phyloP scores from a whole-genome alignment of 495 filamentous ascomycete species.

The Melanomma pulvis-pyrius region DNA sequence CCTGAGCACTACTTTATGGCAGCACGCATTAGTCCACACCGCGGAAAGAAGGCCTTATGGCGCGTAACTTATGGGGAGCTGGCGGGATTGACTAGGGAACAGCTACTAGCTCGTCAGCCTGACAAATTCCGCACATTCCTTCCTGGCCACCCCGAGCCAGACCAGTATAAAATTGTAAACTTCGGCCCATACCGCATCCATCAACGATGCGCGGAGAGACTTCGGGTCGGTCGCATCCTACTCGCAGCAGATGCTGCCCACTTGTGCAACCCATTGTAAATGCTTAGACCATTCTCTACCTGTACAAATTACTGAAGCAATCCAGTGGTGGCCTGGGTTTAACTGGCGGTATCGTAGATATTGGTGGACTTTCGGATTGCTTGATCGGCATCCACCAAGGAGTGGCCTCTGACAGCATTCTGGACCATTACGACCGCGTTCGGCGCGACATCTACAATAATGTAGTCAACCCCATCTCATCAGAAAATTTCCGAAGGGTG shows the following conservation, averaged over 20 bases:
- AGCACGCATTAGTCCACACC: slow-evolving; percentile 57
- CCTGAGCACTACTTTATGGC: slow-evolving; percentile 64
- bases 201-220: slow-evolving; percentile 58
- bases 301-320: not conserved
- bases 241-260: slow-evolving; percentile 64
- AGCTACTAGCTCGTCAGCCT: slow-evolving; percentile 56
- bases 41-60: slow-evolving; percentile 59
- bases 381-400: slow-evolving; percentile 57
- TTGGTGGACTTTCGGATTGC: slow-evolving; percentile 58
- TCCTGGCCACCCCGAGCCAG: slow-evolving; percentile 59
- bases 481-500: slow-evolving; percentile 51
- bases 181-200: slow-evolving; percentile 61
- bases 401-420: slow-evolving; percentile 54
- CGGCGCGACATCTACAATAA: slow-evolving; percentile 57
- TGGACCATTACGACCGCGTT: slow-evolving; percentile 58
- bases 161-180: slow-evolving; percentile 55
- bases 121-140: slow-evolving; percentile 56
- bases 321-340: slow-evolving; percentile 58
- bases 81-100: slow-evolving; percentile 53
- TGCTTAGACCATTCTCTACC: not conserved
- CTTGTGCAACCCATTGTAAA: slow-evolving; percentile 56
- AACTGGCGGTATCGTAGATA: slow-evolving; percentile 61
- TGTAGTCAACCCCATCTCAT: slow-evolving; percentile 58
- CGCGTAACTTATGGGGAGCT: slow-evolving; percentile 61
- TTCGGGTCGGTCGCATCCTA: slow-evolving; percentile 57